Conservation (phyloP, 768 basidiomycete genomes). For the Naganishia vishniacii region DNA sequence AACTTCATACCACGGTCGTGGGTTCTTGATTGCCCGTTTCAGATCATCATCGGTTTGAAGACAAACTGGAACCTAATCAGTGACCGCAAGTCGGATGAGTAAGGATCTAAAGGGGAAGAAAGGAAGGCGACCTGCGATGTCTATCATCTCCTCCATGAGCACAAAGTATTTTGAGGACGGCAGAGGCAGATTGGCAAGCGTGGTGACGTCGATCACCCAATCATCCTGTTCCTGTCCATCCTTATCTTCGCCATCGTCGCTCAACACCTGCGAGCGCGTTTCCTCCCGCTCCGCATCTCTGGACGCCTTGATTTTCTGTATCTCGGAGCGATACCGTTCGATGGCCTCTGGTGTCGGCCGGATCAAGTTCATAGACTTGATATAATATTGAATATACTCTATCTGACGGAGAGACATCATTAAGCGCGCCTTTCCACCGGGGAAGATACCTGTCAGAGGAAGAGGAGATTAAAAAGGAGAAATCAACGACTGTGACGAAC, state of each 20-base stretch:
- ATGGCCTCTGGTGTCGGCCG: constrained; percentile 27
- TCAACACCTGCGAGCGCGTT: neutral
- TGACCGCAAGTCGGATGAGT: neutral
- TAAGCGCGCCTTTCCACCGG: constrained; percentile 26
- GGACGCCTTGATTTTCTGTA: neutral
- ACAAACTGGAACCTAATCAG: neutral
- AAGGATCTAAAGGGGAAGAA: neutral
- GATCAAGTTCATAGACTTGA: constrained; percentile 36
- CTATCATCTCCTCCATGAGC: constrained; percentile 1
- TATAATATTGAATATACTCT: constrained; percentile 43
- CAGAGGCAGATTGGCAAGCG: neutral
- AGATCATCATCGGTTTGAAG: constrained; percentile 1
- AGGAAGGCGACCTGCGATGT: constrained; percentile 18
- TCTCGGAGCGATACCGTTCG: neutral
- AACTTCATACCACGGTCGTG: neutral
- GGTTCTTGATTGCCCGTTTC: constrained; percentile 21
- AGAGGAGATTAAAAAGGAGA: neutral
- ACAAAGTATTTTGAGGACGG: constrained; percentile 15
- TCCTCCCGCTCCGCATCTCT: neutral
- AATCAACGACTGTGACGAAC: neutral
- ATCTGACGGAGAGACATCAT: constrained; percentile 41
- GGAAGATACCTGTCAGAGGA: constrained; percentile 20
- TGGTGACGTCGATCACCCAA: neutral
- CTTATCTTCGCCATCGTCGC: neutral
- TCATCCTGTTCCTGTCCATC: neutral